Evolutionary conservation across 495 filamentous ascomycete genomes (phyloP).

Genomic region (Acidiella bohemica): DNA sequence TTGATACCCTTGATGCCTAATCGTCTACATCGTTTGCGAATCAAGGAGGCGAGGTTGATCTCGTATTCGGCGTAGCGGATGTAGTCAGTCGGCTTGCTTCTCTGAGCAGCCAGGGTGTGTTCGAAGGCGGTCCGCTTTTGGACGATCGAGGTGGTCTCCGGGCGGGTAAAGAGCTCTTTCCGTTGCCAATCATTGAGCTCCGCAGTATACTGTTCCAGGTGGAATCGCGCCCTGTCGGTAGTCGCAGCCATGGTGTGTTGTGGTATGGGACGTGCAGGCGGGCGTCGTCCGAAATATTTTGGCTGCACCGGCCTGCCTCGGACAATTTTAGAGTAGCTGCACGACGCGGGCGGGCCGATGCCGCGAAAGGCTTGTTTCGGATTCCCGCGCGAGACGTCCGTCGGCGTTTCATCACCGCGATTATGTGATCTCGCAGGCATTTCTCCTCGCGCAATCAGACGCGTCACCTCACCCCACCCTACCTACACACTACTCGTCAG

Average conservation of each 20-base stretch:
- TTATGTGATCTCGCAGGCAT: too few species aligned
- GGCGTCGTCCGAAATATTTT: too few species aligned
- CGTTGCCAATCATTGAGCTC: constrained; percentile 79
- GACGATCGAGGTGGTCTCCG: constrained; percentile 77
- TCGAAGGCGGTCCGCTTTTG: constrained; percentile 87
- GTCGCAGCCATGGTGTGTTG: constrained; percentile 54
- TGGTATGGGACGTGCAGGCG: neutral
- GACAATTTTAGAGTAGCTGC: too few species aligned
- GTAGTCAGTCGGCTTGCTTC: constrained; percentile 61
- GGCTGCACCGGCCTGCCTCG: neutral
- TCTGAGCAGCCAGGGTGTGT: constrained; percentile 72
- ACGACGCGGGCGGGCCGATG: too few species aligned
- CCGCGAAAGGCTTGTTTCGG: neutral
- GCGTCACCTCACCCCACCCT: neutral
- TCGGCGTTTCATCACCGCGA: too few species aligned
- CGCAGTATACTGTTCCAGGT: constrained; percentile 77
- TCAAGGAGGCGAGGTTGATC: constrained; percentile 72
- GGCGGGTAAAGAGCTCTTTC: constrained; percentile 76
- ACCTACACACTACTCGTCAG: constrained; percentile 12
- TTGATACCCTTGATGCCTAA: constrained; percentile 50
- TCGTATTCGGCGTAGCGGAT: constrained; percentile 82
- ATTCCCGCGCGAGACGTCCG: too few species aligned
- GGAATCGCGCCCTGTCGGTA: constrained; percentile 89
- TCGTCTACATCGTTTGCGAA: constrained; percentile 66
- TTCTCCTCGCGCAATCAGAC: too few species aligned